Evolutionary conservation across 1,139 yeast genomes (phyloP), one percentile per base, ranked within the genome.

Genomic region (Geotrichum candidum): DNA sequence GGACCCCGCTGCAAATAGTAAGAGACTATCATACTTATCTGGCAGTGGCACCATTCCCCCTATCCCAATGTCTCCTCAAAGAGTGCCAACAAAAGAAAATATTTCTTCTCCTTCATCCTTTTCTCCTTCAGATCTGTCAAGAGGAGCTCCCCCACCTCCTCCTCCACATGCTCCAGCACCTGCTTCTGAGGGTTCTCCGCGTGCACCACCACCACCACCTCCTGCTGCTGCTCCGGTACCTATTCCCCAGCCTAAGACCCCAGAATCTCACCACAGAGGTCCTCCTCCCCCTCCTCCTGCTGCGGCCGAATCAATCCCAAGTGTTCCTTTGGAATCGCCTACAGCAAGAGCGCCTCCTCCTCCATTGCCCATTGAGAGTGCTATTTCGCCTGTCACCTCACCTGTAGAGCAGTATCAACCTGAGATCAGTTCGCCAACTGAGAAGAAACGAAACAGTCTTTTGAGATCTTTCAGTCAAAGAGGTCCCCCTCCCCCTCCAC

Each of bases 11-110:
- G 56, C 63, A 22, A 66, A 69, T n/a, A 46, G 65, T 25, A 65
- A 67, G 59, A 63, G 69, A 45, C 48, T 56, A 18, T 67, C 71
- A 2, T 70, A 70, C 52, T 59, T 70, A 15, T 66, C 69, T 11
- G 73, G 72, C 11, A 69, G 72, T 56, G 71, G 72, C 0, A 60
- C 65, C 4, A 65, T 68, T 29, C 74, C 74, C 2, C 72, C 72
- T 3, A 59, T 70, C 41, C 72, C 73, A 2, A 52, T 58, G 56
- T 60, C 63, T 9, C 64, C 64, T 10, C 74, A 72, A 60, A 68
- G 73, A 0, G 74, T 70, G 35, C 72, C 69, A 46, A 54, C 38
- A 22, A 51, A 57, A 33, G 54, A 48, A n/a, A 62, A 61, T 23
- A 57, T 58, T 25, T 61, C 66, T 23, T 23, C 56, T 45, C 31